phyloP scores from a whole-genome alignment of 306 rosid species.

The Mucuna pruriens region DNA sequence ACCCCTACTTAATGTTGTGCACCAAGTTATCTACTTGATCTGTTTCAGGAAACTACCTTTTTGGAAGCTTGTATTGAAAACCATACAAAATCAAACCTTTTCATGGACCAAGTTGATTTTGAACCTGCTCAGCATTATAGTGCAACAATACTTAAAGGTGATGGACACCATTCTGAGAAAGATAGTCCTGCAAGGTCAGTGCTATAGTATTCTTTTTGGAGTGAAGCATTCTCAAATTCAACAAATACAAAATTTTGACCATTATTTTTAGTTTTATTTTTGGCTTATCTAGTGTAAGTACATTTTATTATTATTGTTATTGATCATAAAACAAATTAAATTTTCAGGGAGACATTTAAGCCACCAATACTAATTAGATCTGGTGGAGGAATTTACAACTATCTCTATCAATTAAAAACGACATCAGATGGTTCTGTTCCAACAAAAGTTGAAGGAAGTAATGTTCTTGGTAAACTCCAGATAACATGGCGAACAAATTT shows the following conservation, averaged over 20 bases:
- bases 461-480: slow-evolving; percentile 96
- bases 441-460: slow-evolving; percentile 87
- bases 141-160: slow-evolving; percentile 77
- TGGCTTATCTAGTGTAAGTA: background rate
- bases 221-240: slow-evolving; percentile 19
- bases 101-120: slow-evolving; percentile 99
- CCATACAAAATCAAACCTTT: slow-evolving; percentile 94
- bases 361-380: slow-evolving; percentile 80
- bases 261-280: slow-evolving; percentile 10
- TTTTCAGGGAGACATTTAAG: slow-evolving; percentile 74
- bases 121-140: slow-evolving; percentile 88
- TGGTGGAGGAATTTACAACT: slow-evolving; percentile 93
- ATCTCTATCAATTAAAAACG: slow-evolving; percentile 78
- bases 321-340: slow-evolving; percentile 37
- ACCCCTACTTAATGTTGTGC: slow-evolving; percentile 19
- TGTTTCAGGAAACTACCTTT: slow-evolving; percentile 85
- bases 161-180: slow-evolving; percentile 57
- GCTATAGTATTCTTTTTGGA: slow-evolving; percentile 23
- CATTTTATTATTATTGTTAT: slow-evolving; percentile 23
- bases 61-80: slow-evolving; percentile 99
- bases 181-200: slow-evolving; percentile 64
- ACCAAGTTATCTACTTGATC: slow-evolving; percentile 33
- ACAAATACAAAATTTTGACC: slow-evolving; percentile 9
- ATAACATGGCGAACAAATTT: slow-evolving; percentile 98
- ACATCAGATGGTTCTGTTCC: slow-evolving; percentile 62